These are phyloP conservation scores for Colletotrichum navitas DNA, from an alignment of 2,329 filamentous ascomycete genomes.

Conservation along the genomic window DNA sequence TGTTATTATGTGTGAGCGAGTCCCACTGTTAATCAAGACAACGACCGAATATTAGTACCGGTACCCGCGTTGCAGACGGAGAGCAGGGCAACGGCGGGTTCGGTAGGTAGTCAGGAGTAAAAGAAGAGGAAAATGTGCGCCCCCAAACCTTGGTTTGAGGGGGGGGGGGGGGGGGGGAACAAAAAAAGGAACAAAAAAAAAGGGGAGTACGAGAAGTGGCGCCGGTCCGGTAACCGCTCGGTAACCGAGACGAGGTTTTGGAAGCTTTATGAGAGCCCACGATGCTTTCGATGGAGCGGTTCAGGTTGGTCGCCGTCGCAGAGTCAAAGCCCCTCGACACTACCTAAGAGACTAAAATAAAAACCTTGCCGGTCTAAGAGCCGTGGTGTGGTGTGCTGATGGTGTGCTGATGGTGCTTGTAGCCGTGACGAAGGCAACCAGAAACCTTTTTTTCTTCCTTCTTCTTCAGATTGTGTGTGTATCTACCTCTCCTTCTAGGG, in stretches of 20 bases:
- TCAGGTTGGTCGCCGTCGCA: constrained; percentile 29
- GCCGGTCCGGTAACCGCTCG: constrained; percentile 31
- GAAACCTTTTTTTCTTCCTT: not conserved
- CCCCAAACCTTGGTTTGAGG: constrained; percentile 11
- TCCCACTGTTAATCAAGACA: constrained; percentile 37
- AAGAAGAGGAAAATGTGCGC: not conserved
- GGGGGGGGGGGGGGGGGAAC: not conserved
- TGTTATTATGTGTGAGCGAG: not conserved
- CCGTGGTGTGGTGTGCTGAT: not conserved
- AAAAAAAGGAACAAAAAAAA: not conserved
- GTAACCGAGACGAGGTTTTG: constrained; percentile 30
- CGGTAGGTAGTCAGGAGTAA: constrained; percentile 33
- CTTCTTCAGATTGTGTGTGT: constrained; percentile 3
- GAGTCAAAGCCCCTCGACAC: constrained; percentile 29
- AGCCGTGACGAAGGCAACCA: constrained; percentile 11
- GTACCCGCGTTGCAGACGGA: constrained; percentile 8
- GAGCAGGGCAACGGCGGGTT: constrained; percentile 9
- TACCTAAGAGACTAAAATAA: constrained; percentile 19
- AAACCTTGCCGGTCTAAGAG: constrained; percentile 19
- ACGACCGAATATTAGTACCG: constrained; percentile 3
- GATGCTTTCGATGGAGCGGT: constrained; percentile 37
- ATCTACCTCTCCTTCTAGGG: not conserved
- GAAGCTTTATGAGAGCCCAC: constrained; percentile 33
- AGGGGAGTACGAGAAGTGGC: not conserved
- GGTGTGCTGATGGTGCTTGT: not conserved